Evolutionary conservation across 139 green algal genomes (phyloP).

Genomic region (Chlamydomonas schloesseri): DNA sequence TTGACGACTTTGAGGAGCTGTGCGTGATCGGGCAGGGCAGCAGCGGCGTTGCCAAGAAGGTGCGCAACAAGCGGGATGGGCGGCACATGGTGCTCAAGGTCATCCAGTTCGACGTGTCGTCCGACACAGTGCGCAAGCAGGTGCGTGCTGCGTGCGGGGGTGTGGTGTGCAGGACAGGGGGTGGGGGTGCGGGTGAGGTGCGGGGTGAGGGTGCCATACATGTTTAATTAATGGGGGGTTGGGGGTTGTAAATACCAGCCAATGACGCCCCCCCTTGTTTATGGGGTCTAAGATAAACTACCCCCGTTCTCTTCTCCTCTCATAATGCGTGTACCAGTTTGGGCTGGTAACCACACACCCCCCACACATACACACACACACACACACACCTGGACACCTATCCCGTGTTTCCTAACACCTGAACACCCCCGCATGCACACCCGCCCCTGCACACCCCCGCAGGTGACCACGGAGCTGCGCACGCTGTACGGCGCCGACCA

Average conservation of each 20-base stretch:
- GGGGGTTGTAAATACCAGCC: background rate
- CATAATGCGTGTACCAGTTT: too few species aligned
- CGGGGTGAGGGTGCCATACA: too few species aligned
- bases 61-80: conserved; percentile 53
- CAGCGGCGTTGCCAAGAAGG: conserved; percentile 78
- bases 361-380: too few species aligned
- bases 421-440: background rate
- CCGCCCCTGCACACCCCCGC: background rate
- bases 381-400: too few species aligned
- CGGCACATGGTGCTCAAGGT: conserved; percentile 73
- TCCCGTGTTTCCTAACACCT: too few species aligned
- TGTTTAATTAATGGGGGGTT: too few species aligned
- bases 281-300: too few species aligned
- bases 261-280: background rate
- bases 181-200: background rate
- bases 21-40: conserved; percentile 70
- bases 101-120: conserved; percentile 75
- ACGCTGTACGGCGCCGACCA: conserved; percentile 67
- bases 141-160: conserved; percentile 10
- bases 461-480: conserved; percentile 72
- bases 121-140: conserved; percentile 68
- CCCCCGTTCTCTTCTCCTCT: too few species aligned
- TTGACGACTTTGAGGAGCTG: conserved; percentile 68
- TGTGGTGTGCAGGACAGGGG: background rate
- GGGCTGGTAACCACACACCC: too few species aligned